phyloP scores from a whole-genome alignment of 2,329 filamentous ascomycete species.

The Aspergillus ochraceus region DNA sequence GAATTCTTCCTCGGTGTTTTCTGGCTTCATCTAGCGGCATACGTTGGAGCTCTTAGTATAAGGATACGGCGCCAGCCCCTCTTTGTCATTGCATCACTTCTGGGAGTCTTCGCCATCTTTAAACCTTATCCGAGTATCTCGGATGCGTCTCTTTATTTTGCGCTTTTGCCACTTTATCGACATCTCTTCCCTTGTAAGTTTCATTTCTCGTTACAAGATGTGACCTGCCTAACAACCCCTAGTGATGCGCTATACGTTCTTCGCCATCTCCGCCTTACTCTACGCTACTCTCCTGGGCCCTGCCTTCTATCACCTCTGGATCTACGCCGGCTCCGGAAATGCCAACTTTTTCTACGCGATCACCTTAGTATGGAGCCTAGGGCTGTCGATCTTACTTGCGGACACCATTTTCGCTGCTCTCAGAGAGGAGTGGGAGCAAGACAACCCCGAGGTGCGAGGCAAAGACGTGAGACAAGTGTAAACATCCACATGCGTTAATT shows the following conservation, averaged over 20 bases:
- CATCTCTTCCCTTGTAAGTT: slow-evolving; percentile 79
- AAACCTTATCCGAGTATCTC: slow-evolving; percentile 95
- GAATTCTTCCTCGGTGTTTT: slow-evolving; percentile 97
- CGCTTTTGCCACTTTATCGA: slow-evolving; percentile 78
- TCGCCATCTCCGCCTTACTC: slow-evolving; percentile 76
- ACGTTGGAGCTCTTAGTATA: slow-evolving; percentile 82
- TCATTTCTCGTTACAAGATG: background rate
- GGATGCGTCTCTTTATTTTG: slow-evolving; percentile 83
- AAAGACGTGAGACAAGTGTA: slow-evolving; percentile 86
- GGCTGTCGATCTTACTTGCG: slow-evolving; percentile 79
- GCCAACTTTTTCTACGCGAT: slow-evolving; percentile 99
- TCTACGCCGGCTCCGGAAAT: slow-evolving; percentile 95
- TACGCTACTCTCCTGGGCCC: slow-evolving; percentile 89
- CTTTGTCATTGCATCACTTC: slow-evolving; percentile 77
- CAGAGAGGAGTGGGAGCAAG: slow-evolving; percentile 90
- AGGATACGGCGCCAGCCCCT: slow-evolving; percentile 82
- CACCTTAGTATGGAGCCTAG: slow-evolving; percentile 95
- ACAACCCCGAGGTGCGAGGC: slow-evolving; percentile 84
- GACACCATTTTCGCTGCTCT: slow-evolving; percentile 87
- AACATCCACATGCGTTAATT: background rate
- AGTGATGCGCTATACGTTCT: slow-evolving; percentile 92
- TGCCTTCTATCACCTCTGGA: slow-evolving; percentile 96
- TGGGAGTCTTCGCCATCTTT: slow-evolving; percentile 91
- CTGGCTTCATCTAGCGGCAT: slow-evolving; percentile 90
- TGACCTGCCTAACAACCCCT: slow-evolving; percentile 25